phyloP scores from a whole-genome alignment of 495 filamentous ascomycete species.

The Neurospora discreta region DNA sequence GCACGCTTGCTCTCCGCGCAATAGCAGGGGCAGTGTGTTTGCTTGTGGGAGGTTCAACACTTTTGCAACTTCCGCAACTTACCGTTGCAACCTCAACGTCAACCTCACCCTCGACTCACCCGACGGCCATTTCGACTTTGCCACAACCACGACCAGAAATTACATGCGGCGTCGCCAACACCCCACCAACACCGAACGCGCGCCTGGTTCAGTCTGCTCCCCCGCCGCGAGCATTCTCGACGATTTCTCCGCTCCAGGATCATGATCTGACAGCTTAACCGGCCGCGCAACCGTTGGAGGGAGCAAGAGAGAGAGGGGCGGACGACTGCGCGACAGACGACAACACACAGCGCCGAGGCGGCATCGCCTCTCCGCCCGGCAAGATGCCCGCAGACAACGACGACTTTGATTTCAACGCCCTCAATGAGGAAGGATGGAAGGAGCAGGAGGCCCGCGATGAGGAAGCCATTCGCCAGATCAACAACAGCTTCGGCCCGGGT shows the following conservation, averaged over 20 bases:
- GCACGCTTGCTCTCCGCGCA: neutral
- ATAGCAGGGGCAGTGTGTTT: neutral
- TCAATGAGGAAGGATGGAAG: constrained; percentile 18
- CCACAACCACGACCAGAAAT: neutral
- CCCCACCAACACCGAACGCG: neutral
- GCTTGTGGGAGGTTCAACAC: neutral
- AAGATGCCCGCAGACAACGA: constrained; percentile 15
- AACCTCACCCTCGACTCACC: neutral
- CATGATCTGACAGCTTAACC: constrained; percentile 11
- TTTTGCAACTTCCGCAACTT: neutral
- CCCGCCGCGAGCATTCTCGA: neutral
- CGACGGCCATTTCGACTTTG: neutral
- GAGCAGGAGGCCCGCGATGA: constrained; percentile 18
- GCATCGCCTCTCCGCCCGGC: neutral
- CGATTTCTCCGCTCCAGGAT: neutral
- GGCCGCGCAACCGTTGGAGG: constrained; percentile 13
- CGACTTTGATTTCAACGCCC: constrained; percentile 8
- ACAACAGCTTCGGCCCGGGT: constrained; percentile 2
- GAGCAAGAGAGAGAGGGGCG: constrained; percentile 6
- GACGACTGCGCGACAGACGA: constrained; percentile 1
- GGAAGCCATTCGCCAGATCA: constrained; percentile 10
- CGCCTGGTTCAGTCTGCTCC: neutral
- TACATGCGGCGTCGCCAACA: neutral
- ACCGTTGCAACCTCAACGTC: neutral
- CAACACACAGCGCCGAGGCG: neutral